Percentiles rank a stretch among this genome's conserved stretches.
Evolutionary conservation across 208 protist genomes (phyloP).

Genomic region (Crithidia brevicula): DNA sequence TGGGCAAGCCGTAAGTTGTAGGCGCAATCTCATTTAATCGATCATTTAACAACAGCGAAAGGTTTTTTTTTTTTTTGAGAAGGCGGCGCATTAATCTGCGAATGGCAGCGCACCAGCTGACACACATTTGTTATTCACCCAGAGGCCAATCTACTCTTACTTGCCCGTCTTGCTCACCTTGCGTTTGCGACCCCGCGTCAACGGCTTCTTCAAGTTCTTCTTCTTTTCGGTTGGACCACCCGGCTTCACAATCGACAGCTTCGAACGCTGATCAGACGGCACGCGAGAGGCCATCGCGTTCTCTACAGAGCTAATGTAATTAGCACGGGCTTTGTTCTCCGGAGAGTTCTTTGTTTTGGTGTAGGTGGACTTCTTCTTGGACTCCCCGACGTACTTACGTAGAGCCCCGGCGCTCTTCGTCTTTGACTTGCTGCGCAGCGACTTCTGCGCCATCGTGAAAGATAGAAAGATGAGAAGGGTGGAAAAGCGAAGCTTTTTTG

Average conservation of each 20-base stretch:
- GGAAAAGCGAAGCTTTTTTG: too few relatives aligned
- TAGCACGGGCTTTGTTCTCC: slow-evolving; percentile 66
- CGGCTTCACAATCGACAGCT: slow-evolving; percentile 78
- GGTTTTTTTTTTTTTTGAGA: too few relatives aligned
- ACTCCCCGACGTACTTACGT: slow-evolving; percentile 85
- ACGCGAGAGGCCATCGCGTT: slow-evolving; percentile 86
- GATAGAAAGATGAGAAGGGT: neutral
- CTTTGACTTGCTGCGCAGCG: slow-evolving; percentile 65
- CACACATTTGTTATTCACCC: neutral
- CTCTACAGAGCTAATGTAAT: slow-evolving; percentile 86
- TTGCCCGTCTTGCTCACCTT: slow-evolving; percentile 23
- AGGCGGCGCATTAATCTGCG: too few relatives aligned
- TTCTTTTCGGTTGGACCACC: slow-evolving; percentile 48
- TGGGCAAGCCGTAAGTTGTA: too few relatives aligned
- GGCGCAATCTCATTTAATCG: too few relatives aligned
- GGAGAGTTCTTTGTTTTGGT: slow-evolving; percentile 68
- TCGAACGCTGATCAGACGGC: slow-evolving; percentile 88
- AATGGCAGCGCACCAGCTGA: neutral
- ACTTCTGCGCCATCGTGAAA: slow-evolving; percentile 78
- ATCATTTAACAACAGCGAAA: too few relatives aligned
- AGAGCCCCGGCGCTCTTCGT: slow-evolving; percentile 81
- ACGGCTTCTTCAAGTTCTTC: slow-evolving; percentile 88
- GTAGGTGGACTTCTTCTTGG: slow-evolving; percentile 79
- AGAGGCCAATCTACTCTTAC: too few relatives aligned
- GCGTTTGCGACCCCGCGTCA: slow-evolving; percentile 81